Conservation (phyloP, 192 early-diverging fungal species). For the Coemansia sp. region DNA sequence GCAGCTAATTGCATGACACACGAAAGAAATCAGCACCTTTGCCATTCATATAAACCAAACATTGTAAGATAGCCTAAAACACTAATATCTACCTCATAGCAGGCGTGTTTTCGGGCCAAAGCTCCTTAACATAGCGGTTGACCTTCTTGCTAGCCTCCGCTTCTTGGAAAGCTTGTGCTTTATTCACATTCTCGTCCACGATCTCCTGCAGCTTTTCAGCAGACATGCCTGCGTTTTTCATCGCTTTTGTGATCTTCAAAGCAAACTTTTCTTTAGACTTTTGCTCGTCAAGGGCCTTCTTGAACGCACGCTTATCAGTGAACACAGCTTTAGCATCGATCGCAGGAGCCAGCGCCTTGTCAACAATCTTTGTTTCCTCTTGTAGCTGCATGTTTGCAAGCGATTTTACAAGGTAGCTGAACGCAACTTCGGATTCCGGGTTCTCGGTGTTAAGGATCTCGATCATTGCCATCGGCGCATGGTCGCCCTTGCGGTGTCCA, state of each 20-base stretch:
- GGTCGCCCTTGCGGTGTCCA: conserved; percentile 77
- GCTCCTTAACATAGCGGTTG: conserved; percentile 39
- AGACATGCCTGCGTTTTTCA: conserved; percentile 34
- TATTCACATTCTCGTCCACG: conserved; percentile 39
- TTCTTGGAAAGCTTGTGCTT: conserved; percentile 22
- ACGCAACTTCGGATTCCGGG: conserved; percentile 67
- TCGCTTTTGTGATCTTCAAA: conserved; percentile 33
- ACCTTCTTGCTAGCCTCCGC: conserved; percentile 22
- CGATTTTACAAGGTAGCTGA: conserved; percentile 50
- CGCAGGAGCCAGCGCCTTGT: conserved; percentile 19
- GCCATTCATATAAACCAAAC: background rate
- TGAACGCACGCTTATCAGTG: conserved; percentile 36
- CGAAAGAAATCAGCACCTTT: background rate
- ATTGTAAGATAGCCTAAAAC: background rate
- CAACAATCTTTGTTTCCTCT: conserved; percentile 40
- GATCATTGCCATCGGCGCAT: conserved; percentile 85
- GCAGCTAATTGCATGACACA: no score
- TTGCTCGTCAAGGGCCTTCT: conserved; percentile 39
- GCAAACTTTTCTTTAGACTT: conserved; percentile 37
- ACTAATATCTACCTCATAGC: background rate
- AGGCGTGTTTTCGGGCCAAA: conserved; percentile 49
- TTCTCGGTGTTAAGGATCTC: conserved; percentile 82
- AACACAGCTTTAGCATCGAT: conserved; percentile 16
- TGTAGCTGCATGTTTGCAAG: conserved; percentile 47
- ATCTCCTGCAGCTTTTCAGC: conserved; percentile 40